These are phyloP conservation scores for Shiraia sp. DNA, from an alignment of 2,329 filamentous ascomycete species.

Conservation along the genomic window DNA sequence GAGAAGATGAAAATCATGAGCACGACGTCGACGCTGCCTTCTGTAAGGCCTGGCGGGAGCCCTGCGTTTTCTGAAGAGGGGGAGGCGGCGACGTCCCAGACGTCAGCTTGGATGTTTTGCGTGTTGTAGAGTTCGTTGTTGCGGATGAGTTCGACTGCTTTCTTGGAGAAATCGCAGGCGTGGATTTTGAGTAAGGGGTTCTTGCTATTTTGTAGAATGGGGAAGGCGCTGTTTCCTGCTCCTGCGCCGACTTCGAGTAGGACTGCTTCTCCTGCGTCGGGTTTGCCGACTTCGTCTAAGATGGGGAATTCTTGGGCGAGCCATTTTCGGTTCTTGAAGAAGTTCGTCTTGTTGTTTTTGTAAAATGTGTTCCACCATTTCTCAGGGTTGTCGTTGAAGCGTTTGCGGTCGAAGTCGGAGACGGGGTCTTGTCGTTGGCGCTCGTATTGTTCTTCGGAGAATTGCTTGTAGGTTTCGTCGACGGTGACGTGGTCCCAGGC, in stretches of 20 bases:
- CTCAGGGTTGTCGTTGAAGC: conserved; percentile 87
- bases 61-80: conserved; percentile 53
- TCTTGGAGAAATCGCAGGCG: conserved; percentile 95
- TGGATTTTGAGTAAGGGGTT: conserved; percentile 83
- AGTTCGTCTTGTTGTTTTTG: conserved; percentile 95
- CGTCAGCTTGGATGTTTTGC: conserved; percentile 78
- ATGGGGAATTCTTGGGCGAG: conserved; percentile 93
- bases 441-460: conserved; percentile 80
- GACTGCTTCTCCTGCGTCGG: conserved; percentile 69
- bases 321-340: conserved; percentile 99
- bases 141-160: conserved; percentile 91
- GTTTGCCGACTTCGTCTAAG: conserved; percentile 72
- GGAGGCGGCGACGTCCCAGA: conserved; percentile 79
- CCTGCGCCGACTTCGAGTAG: conserved; percentile 92
- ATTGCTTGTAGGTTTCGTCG: conserved; percentile 84
- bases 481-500: conserved; percentile 98
- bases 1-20: conserved; percentile 98
- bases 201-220: conserved; percentile 79
- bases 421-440: conserved; percentile 86
- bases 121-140: conserved; percentile 74
- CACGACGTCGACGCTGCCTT: conserved; percentile 86
- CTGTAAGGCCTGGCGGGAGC: conserved; percentile 75
- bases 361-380: conserved; percentile 99
- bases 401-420: conserved; percentile 87
- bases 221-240: conserved; percentile 95